Evolutionary conservation across 2,329 filamentous ascomycete species (phyloP).

Genomic region (Aspergillus sp.): DNA sequence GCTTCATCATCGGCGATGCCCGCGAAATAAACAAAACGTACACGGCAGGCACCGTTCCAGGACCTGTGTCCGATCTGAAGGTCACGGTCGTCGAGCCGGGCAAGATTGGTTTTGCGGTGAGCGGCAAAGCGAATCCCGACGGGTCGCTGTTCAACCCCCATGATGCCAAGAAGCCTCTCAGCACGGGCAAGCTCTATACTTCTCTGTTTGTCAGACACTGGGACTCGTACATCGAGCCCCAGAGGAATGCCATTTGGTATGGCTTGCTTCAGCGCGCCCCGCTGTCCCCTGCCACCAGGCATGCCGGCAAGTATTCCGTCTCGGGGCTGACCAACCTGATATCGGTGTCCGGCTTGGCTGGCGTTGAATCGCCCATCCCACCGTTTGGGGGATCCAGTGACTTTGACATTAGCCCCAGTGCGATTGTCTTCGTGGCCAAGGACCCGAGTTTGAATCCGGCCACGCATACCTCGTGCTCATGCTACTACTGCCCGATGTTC

Average conservation of each 20-base stretch:
- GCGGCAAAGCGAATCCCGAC: slow-evolving; percentile 48
- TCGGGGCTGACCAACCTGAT: slow-evolving; percentile 46
- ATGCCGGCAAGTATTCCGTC: slow-evolving; percentile 39
- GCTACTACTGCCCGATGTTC: slow-evolving; percentile 46
- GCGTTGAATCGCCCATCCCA: slow-evolving; percentile 49
- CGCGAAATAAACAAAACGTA: slow-evolving; percentile 41
- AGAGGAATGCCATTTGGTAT: slow-evolving; percentile 52
- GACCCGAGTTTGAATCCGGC: slow-evolving; percentile 47
- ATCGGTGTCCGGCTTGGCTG: slow-evolving; percentile 36
- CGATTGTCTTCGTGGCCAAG: slow-evolving; percentile 48
- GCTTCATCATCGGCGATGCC: slow-evolving; percentile 46
- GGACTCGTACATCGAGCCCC: slow-evolving; percentile 51
- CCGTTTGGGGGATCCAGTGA: slow-evolving; percentile 48
- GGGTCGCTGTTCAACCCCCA: slow-evolving; percentile 52
- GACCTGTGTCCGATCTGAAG: slow-evolving; percentile 48
- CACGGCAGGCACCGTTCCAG: slow-evolving; percentile 46
- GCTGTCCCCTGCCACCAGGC: slow-evolving; percentile 35
- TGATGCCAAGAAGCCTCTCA: slow-evolving; percentile 46
- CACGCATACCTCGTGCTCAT: slow-evolving; percentile 47
- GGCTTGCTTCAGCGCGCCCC: slow-evolving; percentile 46
- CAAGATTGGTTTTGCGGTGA: slow-evolving; percentile 47
- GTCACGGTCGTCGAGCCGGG: slow-evolving; percentile 42
- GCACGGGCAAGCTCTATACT: slow-evolving; percentile 50
- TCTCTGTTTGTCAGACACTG: slow-evolving; percentile 55
- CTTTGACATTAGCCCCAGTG: slow-evolving; percentile 47